Conservation (phyloP, 768 basidiomycete species). For the Auriscalpium vulgare region DNA sequence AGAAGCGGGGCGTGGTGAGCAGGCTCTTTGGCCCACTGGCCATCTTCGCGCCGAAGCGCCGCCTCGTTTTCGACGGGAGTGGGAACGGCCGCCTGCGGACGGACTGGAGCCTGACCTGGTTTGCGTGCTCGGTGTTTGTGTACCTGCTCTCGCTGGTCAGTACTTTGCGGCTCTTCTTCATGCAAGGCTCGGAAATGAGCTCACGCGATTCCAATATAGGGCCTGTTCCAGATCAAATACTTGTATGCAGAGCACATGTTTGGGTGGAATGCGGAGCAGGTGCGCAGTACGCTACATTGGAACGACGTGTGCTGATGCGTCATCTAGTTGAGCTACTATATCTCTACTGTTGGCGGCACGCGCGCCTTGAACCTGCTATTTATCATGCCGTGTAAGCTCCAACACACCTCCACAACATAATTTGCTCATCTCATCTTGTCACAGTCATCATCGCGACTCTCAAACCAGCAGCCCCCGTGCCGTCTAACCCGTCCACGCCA, state of each 20-base stretch:
- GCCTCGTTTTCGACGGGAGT: conserved; percentile 30
- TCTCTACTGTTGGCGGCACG: conserved; percentile 57
- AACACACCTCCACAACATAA: conserved; percentile 4
- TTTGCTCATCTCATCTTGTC: conserved; percentile 28
- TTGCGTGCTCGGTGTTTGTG: conserved; percentile 56
- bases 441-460: conserved; percentile 55
- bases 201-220: conserved; percentile 29
- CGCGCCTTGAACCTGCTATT: conserved; percentile 62
- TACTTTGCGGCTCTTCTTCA: conserved; percentile 1
- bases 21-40: conserved; percentile 57
- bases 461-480: conserved; percentile 33
- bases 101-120: conserved; percentile 69
- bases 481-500: conserved; percentile 24
- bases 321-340: conserved; percentile 59
- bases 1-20: background rate
- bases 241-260: conserved; percentile 71
- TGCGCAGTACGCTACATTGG: conserved; percentile 9
- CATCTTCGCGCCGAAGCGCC: conserved; percentile 55
- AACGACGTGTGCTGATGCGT: background rate
- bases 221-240: conserved; percentile 69
- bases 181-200: background rate
- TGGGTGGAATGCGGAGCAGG: conserved; percentile 55
- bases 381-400: conserved; percentile 53
- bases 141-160: conserved; percentile 60
- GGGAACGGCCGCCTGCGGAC: conserved; percentile 26